These are phyloP conservation scores for Globisporangium lucens DNA, from an alignment of 352 stramenopile species.

Conservation along the genomic window DNA sequence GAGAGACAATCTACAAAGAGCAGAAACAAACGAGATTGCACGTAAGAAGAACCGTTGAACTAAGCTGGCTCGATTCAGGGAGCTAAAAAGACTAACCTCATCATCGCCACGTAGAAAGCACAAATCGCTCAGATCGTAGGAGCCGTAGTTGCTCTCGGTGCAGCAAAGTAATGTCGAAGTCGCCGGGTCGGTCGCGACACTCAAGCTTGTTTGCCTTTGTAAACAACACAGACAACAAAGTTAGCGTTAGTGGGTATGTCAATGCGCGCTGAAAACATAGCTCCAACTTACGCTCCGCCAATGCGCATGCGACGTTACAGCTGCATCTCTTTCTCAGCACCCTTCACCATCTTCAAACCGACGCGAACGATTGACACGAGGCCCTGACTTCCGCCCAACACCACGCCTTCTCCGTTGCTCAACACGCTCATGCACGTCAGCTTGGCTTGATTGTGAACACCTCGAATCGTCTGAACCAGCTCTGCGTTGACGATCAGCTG, in stretches of 20 bases:
- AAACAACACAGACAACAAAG: neutral
- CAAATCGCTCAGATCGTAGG: slow-evolving; percentile 72
- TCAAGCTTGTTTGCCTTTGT: slow-evolving; percentile 42
- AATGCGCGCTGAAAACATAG: neutral
- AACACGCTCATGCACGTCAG: slow-evolving; percentile 39
- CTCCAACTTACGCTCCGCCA: slow-evolving; percentile 36
- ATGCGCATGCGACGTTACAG: slow-evolving; percentile 60
- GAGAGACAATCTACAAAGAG: slow-evolving; percentile 26
- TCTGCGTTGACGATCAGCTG: slow-evolving; percentile 76
- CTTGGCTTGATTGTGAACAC: slow-evolving; percentile 45
- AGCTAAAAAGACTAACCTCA: slow-evolving; percentile 27
- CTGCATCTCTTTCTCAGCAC: slow-evolving; percentile 66
- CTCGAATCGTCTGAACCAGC: slow-evolving; percentile 60
- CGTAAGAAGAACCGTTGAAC: neutral
- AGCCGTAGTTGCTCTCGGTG: slow-evolving; percentile 55
- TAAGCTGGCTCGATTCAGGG: neutral
- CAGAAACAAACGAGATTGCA: neutral
- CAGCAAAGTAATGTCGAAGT: slow-evolving; percentile 55
- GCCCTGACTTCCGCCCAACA: slow-evolving; percentile 55
- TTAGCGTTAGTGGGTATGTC: neutral
- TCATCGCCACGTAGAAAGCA: slow-evolving; percentile 66
- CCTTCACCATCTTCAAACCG: slow-evolving; percentile 48
- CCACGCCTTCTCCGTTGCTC: slow-evolving; percentile 49
- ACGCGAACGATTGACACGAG: slow-evolving; percentile 60
- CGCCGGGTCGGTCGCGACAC: slow-evolving; percentile 43